Base-by-base conservation (phyloP, 139 green algal genomes). In the Dunaliella primolecta region DNA sequence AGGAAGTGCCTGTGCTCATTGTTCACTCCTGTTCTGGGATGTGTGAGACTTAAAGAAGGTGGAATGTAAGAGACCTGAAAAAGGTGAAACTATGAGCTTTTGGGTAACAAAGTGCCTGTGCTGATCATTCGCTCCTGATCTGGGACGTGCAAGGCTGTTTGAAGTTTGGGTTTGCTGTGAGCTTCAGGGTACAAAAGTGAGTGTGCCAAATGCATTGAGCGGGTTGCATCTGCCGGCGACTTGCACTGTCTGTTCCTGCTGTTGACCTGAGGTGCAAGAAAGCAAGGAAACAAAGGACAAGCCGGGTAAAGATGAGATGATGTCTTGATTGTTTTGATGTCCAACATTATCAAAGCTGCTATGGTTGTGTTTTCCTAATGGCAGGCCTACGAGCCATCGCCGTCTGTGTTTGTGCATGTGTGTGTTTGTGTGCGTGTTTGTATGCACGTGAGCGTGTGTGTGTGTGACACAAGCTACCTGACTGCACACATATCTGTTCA, bases 1-100 rank as follows among this genome's bases (percentile, higher is more conserved):
- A 24, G 21, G 57, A 24, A 74, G 57, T n/a, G 82, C 77, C 32
- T 94, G 93, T 84, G 80, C 83, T 0, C 89, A 94, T 84, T 55
- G 83, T 7, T 83, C 33, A 36, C 37, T 92, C 24, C 36, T 91
- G 29, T 31, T 93, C 2, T 93, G 90, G 90, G 87, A 91, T 75
- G 78, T 93, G 32, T 71, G 86, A 11, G 81, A 84, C 78, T 77
- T 75, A 3, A 55, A 27, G 33, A 74, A 81, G 85, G 85, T 88
- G 32, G 21, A 38, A 71, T 7, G n/a, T n/a, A n/a, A n/a, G n/a
- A n/a, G n/a, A n/a, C n/a, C n/a, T 74, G n/a, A n/a, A n/a, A 24
- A 21, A 24, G 57, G 21, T 74, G 21, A 24, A n/a, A 24, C 24
- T 24, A 74, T 24, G 24, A 74, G 57, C 57, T 74, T 24, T n/a